Base-by-base conservation (phyloP, 2,329 filamentous ascomycete genomes). In the Exophiala xenobiotica region DNA sequence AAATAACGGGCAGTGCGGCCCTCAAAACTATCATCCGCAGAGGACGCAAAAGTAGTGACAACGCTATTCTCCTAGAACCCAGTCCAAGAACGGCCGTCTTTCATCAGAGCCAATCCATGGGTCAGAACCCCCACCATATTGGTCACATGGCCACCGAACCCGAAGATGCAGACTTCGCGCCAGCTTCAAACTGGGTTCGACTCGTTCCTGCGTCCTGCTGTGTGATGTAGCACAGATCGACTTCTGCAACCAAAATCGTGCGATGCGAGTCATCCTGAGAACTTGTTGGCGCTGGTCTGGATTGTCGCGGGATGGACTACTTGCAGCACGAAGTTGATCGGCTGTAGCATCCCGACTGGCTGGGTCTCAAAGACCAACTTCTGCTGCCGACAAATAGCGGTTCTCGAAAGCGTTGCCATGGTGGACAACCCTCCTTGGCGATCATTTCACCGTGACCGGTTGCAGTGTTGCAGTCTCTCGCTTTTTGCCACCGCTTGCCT, bases 191-290 rank as follows among this genome's bases (percentile, higher is more conserved):
- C 16, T 4, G 16, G 4, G 6, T 29, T 26, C 52, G 24, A 23
- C 26, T 35, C 22, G 53, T 53, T 49, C 54, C 45, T 56, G 54
- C 54, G 42, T 49, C 23, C 29, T 50, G 46, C 50, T 53, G 49
- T 56, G 45, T 35, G 24, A 40, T 29, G 53, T 55, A 38, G 38
- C 42, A 47, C 54, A 44, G 54, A 51, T 53, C 46, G 35, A n/a
- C 46, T 5, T 23, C 27, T 47, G 50, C 49, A 48, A 35, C 48
- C 35, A 43, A 31, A 49, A 33, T 42, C 39, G 40, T 46, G 40
- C 19, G 44, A 53, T 53, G 49, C 46, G 24, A 49, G 53, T 56
- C 53, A 56, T 56, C 35, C 14, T 14, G 23, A 27, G 35, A 31
- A 19, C 42, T 22, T 46, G 45, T 26, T 45, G 39, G 42, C 22